Conservation (phyloP, 208 protist species). For the Trypanosoma congolense region DNA sequence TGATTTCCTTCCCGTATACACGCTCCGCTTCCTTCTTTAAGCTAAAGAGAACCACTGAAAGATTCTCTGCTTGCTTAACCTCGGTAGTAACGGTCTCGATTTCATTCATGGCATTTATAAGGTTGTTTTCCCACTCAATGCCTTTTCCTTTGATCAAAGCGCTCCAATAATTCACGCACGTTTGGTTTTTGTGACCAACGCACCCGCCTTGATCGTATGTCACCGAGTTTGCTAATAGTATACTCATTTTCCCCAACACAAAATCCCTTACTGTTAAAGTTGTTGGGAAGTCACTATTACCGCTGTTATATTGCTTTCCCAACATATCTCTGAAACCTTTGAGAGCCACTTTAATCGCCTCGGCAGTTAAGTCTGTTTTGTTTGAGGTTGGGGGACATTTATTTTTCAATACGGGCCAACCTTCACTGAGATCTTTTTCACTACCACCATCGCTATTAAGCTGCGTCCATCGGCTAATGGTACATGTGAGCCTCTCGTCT, state of each 20-base stretch:
- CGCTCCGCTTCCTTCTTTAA: too few relatives aligned
- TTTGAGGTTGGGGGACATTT: background rate
- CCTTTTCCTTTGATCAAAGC: too few relatives aligned
- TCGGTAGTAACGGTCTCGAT: too few relatives aligned
- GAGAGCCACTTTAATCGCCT: background rate
- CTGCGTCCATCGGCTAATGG: background rate
- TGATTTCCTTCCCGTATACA: too few relatives aligned
- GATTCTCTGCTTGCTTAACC: too few relatives aligned
- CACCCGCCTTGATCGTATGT: background rate
- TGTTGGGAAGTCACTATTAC: too few relatives aligned
- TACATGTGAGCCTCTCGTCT: too few relatives aligned
- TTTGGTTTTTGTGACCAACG: background rate
- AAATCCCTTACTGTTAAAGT: background rate
- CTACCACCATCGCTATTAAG: background rate
- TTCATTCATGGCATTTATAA: too few relatives aligned
- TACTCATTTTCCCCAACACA: background rate
- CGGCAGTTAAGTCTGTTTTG: background rate
- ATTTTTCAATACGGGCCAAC: background rate
- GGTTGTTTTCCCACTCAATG: too few relatives aligned
- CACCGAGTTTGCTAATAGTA: background rate
- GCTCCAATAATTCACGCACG: conserved; percentile 1
- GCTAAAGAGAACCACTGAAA: too few relatives aligned
- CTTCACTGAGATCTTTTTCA: background rate
- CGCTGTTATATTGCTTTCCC: too few relatives aligned
- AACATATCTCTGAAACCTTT: background rate